Base-by-base conservation (phyloP, 192 early-diverging fungal species). In the Backusella circina region DNA sequence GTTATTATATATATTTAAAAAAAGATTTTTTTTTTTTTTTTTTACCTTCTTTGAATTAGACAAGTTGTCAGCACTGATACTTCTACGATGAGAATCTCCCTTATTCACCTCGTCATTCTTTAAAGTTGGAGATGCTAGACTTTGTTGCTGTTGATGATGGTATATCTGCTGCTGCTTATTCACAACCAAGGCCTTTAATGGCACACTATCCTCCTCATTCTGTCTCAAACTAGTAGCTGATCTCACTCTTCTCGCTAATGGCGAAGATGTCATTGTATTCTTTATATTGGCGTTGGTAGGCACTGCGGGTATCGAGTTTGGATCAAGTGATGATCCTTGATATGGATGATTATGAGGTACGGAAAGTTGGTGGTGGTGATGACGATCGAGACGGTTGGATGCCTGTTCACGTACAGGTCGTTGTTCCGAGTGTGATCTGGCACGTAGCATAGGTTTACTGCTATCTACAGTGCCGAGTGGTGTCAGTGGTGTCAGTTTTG, bases 181-280 rank as follows among this genome's bases (percentile, higher is more conserved):
- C 10, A 72, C 68, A 44, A 79, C 57, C 15, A 81, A 66, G 13
- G 77, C 70, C 71, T 87, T 89, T 13, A 83, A 32, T 15, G 76
- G 72, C 23, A 75, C 44, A n/a, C 77, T 65, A 39, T 86, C 82
- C 18, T 89, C 88, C 13, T 86, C 77, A 26, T 72, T 68, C 16
- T 71, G 75, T 37, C 83, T 73, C 32, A 87, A 70, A 51, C 78
- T 84, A 21, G 85, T 87, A 2, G 82, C 80, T 0, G 88, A 89
- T 35, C 88, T 75, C 28, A 84, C 79, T 44, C 87, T 75, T 50
- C 84, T 71, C 30, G 84, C 82, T 16, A 80, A 81, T n/a, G 79
- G 84, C 15, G 81, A 76, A 54, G 76, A 76, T 38, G 73, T 28
- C 75, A 81, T 65, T 5, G 67, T 39, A 38, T n/a, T 70, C 2